phyloP scores from a whole-genome alignment of 371 early-diverging fungal genomes.

The Caulochytrium protostelioides region DNA sequence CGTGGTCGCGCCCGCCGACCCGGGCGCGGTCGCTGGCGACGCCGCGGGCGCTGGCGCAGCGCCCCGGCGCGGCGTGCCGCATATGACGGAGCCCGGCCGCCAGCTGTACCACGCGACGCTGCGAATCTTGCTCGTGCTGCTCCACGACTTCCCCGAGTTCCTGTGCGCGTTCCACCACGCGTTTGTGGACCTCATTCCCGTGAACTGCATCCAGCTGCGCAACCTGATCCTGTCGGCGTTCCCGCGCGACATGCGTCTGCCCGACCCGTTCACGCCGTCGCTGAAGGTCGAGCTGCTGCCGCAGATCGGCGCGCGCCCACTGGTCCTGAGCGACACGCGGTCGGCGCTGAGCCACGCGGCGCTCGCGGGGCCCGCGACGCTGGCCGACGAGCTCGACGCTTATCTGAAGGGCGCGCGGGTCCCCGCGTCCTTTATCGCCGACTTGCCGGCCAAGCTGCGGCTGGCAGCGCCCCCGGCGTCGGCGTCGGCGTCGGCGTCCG shows the following conservation, averaged over 20 bases:
- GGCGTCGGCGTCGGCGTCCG: conserved; percentile 2
- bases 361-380: conserved; percentile 11
- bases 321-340: conserved; percentile 57
- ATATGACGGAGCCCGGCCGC: conserved; percentile 41
- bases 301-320: conserved; percentile 62
- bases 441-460: conserved; percentile 25
- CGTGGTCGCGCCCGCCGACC: conserved; percentile 38
- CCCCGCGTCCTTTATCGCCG: conserved; percentile 36
- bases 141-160: conserved; percentile 96
- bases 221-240: conserved; percentile 87
- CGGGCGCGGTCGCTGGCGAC: no score
- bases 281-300: conserved; percentile 76
- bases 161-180: conserved; percentile 77
- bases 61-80: no score
- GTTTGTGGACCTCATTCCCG: conserved; percentile 78
- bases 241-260: conserved; percentile 80
- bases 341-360: conserved; percentile 45
- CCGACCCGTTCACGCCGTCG: conserved; percentile 89
- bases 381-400: conserved; percentile 48
- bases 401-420: conserved; percentile 41
- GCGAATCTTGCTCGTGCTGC: conserved; percentile 69
- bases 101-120: conserved; percentile 72
- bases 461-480: conserved; percentile 7
- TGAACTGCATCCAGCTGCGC: conserved; percentile 79
- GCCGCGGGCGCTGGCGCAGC: no score